Evolutionary conservation across 345 rosid genomes (phyloP).

Genomic region (Rhizophora mangle): DNA sequence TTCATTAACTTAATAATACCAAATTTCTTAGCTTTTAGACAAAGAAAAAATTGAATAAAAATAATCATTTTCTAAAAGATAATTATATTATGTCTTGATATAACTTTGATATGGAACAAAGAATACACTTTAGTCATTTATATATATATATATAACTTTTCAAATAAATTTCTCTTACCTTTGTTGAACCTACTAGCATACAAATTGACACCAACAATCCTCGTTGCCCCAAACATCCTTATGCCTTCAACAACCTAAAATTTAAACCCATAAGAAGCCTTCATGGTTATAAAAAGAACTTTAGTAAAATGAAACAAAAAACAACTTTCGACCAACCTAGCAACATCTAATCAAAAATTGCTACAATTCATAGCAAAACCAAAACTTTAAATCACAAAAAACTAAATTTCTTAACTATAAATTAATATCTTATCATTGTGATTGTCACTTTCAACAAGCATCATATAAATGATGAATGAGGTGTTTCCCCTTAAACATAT

Average conservation of each 20-base stretch:
- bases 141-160: not conserved
- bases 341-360: constrained; percentile 70
- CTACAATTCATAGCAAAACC: constrained; percentile 80
- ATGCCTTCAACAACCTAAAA: no score
- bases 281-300: not conserved
- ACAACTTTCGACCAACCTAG: constrained; percentile 57
- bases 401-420: not conserved
- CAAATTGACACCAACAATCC: constrained; percentile 41
- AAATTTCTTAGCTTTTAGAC: constrained; percentile 50
- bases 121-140: no score
- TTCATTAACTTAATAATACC: constrained; percentile 63
- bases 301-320: not conserved
- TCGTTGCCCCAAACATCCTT: constrained; percentile 30
- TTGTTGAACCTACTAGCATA: constrained; percentile 29
- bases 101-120: not conserved
- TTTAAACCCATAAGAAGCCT: not conserved
- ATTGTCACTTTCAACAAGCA: no score
- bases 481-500: constrained; percentile 42
- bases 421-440: no score
- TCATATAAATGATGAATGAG: not conserved
- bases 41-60: constrained; percentile 9
- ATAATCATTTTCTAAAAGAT: not conserved
- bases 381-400: constrained; percentile 30
- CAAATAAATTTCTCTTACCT: constrained; percentile 12
- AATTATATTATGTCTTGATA: not conserved